Evolutionary conservation across 2,329 filamentous ascomycete genomes (phyloP).

Genomic region (Tolypocladium endophyticum): DNA sequence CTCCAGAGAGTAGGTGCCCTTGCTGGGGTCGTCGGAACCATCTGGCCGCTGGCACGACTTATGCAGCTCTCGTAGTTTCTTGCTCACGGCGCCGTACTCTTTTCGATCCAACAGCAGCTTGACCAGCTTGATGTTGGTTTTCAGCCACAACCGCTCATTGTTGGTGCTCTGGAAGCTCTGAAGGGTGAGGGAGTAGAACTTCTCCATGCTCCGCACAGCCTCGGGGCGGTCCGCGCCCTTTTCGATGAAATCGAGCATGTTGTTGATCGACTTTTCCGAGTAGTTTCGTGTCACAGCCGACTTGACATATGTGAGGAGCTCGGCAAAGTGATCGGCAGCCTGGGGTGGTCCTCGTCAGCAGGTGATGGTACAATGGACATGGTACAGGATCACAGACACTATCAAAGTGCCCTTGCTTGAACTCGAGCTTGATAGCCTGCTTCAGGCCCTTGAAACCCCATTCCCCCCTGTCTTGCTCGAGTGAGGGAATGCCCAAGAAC

Average conservation of each 20-base stretch:
- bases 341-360: slow-evolving; percentile 23
- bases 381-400: slow-evolving; percentile 40
- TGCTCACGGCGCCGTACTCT: slow-evolving; percentile 69
- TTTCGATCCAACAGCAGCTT: slow-evolving; percentile 86
- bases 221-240: slow-evolving; percentile 67
- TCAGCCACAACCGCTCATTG: slow-evolving; percentile 93
- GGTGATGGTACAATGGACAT: slow-evolving; percentile 8
- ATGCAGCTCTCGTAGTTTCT: slow-evolving; percentile 82
- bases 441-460: slow-evolving; percentile 99
- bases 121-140: slow-evolving; percentile 95
- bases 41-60: slow-evolving; percentile 79
- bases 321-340: slow-evolving; percentile 86
- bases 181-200: slow-evolving; percentile 89
- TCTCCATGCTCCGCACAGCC: slow-evolving; percentile 72
- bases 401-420: slow-evolving; percentile 79
- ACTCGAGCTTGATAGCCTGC: slow-evolving; percentile 95
- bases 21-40: slow-evolving; percentile 82
- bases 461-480: slow-evolving; percentile 89
- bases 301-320: slow-evolving; percentile 95
- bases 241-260: slow-evolving; percentile 96
- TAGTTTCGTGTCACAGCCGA: slow-evolving; percentile 96
- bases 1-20: slow-evolving; percentile 92
- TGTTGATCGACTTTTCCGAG: slow-evolving; percentile 98
- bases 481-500: slow-evolving; percentile 74
- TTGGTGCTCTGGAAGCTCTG: slow-evolving; percentile 95